Conservation (phyloP, 495 filamentous ascomycete genomes). For the Podospora pseudopauciseta region DNA sequence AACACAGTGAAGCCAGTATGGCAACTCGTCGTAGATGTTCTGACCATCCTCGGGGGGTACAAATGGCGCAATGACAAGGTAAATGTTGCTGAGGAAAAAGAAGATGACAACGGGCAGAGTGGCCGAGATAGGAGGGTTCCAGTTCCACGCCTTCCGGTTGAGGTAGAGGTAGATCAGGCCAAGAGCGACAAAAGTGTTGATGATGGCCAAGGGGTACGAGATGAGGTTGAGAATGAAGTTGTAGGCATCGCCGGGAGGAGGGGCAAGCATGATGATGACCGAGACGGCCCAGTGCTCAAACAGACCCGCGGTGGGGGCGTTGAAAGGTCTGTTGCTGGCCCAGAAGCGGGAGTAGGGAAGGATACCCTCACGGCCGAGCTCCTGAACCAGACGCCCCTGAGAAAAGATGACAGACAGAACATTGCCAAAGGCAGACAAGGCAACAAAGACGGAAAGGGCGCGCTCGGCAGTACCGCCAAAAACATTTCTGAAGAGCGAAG, state of each 20-base stretch:
- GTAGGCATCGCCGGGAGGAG: conserved; percentile 62
- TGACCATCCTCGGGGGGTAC: conserved; percentile 41
- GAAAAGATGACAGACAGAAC: conserved; percentile 68
- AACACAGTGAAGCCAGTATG: conserved; percentile 48
- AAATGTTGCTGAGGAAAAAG: conserved; percentile 49
- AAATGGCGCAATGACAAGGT: conserved; percentile 45
- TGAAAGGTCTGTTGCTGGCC: conserved; percentile 63
- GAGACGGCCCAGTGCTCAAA: conserved; percentile 61
- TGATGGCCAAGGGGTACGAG: conserved; percentile 57
- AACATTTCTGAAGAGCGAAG: conserved; percentile 63
- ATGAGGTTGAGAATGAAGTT: conserved; percentile 61
- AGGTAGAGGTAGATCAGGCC: conserved; percentile 58
- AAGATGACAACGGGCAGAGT: conserved; percentile 43
- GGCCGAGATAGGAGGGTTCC: conserved; percentile 44
- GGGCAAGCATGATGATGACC: conserved; percentile 58
- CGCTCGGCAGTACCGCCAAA: conserved; percentile 56
- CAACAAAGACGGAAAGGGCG: conserved; percentile 66
- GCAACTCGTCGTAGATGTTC: conserved; percentile 41
- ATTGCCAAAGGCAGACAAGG: conserved; percentile 69
- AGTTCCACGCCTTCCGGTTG: conserved; percentile 40
- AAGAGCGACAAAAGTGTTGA: conserved; percentile 56
- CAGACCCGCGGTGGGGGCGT: conserved; percentile 58
- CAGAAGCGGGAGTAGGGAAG: conserved; percentile 59
- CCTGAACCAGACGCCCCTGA: conserved; percentile 62
- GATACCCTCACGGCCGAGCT: conserved; percentile 63